Conservation (phyloP, 495 filamentous ascomycete genomes). For the Aspergillus kassunensis region DNA sequence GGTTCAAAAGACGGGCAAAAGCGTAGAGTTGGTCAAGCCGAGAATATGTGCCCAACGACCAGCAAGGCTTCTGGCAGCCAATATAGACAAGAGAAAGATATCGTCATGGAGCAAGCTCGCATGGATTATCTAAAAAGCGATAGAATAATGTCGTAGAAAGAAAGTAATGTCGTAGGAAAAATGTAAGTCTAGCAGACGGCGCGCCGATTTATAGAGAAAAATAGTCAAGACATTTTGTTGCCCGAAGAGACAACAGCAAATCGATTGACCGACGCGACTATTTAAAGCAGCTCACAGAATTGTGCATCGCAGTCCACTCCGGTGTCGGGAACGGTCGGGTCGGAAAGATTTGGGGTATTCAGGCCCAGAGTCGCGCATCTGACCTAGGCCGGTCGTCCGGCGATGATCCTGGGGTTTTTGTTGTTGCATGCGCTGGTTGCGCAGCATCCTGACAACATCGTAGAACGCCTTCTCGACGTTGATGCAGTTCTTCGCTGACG, state of each 20-base stretch:
- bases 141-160: not conserved
- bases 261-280: slow-evolving; percentile 13
- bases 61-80: slow-evolving; percentile 14
- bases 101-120: slow-evolving; percentile 17
- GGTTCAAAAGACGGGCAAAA: slow-evolving; percentile 2
- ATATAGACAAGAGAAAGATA: slow-evolving; percentile 23
- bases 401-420: slow-evolving; percentile 37
- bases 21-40: slow-evolving; percentile 5
- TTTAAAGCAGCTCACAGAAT: slow-evolving; percentile 34
- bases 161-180: slow-evolving; percentile 2
- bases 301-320: slow-evolving; percentile 36
- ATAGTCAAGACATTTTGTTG: not conserved
- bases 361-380: slow-evolving; percentile 38
- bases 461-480: slow-evolving; percentile 99
- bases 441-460: slow-evolving; percentile 88
- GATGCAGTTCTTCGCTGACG: slow-evolving; percentile 98
- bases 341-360: slow-evolving; percentile 43
- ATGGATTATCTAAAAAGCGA: slow-evolving; percentile 10
- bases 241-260: not conserved
- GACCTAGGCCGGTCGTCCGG: slow-evolving; percentile 36
- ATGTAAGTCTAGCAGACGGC: not conserved
- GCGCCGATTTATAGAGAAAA: slow-evolving; percentile 1
- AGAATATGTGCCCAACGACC: slow-evolving; percentile 9
- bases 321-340: slow-evolving; percentile 40
- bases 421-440: slow-evolving; percentile 68